Conservation (phyloP, 2,329 filamentous ascomycete species). For the Bipolaris zeicola region DNA sequence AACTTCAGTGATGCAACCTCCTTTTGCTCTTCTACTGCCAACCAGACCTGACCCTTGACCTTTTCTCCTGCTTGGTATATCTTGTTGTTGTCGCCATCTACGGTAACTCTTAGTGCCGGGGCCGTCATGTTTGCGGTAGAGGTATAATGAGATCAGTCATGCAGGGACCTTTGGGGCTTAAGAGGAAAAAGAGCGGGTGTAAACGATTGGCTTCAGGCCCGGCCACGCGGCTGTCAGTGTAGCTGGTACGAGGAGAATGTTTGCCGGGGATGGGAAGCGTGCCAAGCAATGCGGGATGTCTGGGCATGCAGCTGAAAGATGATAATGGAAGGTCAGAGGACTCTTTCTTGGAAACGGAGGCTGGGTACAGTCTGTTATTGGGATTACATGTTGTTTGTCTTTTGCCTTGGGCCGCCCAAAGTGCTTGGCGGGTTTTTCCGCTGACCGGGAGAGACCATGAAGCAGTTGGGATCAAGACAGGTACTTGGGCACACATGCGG, state of each 20-base stretch:
- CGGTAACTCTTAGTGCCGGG: slow-evolving; percentile 35
- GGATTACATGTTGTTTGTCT: slow-evolving; percentile 6
- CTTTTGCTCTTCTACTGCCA: slow-evolving; percentile 35
- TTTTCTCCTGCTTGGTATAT: slow-evolving; percentile 41
- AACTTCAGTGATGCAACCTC: slow-evolving; percentile 37
- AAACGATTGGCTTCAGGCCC: slow-evolving; percentile 23
- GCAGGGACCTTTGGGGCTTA: slow-evolving; percentile 38
- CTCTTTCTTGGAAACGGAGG: slow-evolving; percentile 23
- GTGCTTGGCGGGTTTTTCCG: slow-evolving; percentile 4
- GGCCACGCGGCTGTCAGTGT: slow-evolving; percentile 38
- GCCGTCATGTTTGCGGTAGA: slow-evolving; percentile 30
- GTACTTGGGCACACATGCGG: slow-evolving; percentile 1
- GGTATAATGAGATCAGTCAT: slow-evolving; percentile 23
- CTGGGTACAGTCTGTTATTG: slow-evolving; percentile 16
- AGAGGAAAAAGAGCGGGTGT: slow-evolving; percentile 10
- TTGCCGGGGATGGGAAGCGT: slow-evolving; percentile 31
- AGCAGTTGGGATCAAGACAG: slow-evolving; percentile 9
- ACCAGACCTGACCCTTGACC: slow-evolving; percentile 42
- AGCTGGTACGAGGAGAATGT: slow-evolving; percentile 36
- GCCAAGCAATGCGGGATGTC: slow-evolving; percentile 40
- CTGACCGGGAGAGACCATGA: slow-evolving; percentile 8
- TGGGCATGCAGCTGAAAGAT: slow-evolving; percentile 34
- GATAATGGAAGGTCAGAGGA: slow-evolving; percentile 28
- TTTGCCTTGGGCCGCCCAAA: slow-evolving; percentile 3
- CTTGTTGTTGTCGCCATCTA: slow-evolving; percentile 39